These are phyloP conservation scores for Turritis glabra DNA, from an alignment of 345 rosid species.

Conservation along the genomic window DNA sequence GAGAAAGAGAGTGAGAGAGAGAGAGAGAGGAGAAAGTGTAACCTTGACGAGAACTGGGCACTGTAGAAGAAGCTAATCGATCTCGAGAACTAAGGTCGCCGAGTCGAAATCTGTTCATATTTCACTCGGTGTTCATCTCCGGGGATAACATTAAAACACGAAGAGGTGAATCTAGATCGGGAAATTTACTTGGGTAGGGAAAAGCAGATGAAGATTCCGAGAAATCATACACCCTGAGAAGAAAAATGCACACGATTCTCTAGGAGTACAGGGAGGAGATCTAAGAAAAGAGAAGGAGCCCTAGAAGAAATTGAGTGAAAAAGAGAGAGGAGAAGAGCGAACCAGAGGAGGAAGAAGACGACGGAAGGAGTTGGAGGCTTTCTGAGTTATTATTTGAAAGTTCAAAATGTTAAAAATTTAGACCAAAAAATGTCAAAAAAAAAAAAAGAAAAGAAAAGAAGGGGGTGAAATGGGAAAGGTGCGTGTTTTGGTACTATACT, in stretches of 20 bases:
- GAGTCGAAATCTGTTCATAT: conserved; percentile 54
- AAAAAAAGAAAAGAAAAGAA: background rate
- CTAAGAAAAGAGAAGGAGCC: conserved; percentile 8
- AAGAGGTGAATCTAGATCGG: conserved; percentile 43
- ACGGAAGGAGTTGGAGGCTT: conserved; percentile 20
- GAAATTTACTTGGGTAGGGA: background rate
- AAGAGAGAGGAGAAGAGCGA: conserved; percentile 21
- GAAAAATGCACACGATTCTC: background rate
- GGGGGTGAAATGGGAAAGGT: background rate
- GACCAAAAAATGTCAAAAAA: conserved; percentile 19
- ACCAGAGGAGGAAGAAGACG: conserved; percentile 6
- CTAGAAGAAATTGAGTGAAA: background rate
- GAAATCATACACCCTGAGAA: background rate
- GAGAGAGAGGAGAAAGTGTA: background rate
- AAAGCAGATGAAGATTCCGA: conserved; percentile 36
- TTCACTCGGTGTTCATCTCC: conserved; percentile 33
- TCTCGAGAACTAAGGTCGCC: conserved; percentile 43
- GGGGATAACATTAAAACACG: conserved; percentile 11
- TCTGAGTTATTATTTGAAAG: conserved; percentile 53
- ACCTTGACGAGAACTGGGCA: conserved; percentile 46
- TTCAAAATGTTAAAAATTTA: conserved; percentile 46
- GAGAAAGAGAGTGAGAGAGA: too few species aligned
- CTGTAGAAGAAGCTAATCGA: conserved; percentile 30
- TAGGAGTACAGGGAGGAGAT: conserved; percentile 27
- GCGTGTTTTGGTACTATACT: conserved; percentile 25